These are phyloP conservation scores for Platismatia glauca DNA, from an alignment of 495 filamentous ascomycete species.

Conservation along the genomic window DNA sequence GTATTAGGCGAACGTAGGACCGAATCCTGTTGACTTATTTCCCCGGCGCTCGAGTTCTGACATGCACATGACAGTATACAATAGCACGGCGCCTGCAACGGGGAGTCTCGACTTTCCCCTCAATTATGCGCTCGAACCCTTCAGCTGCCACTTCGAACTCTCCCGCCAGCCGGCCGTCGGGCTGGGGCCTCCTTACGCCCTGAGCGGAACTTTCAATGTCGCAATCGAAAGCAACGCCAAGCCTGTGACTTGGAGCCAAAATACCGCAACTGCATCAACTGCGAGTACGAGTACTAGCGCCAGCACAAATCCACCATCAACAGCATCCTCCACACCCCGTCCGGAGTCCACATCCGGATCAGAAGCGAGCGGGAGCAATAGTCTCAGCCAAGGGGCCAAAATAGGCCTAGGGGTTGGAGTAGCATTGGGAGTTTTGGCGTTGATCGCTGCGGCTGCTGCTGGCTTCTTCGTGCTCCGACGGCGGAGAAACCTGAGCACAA, in stretches of 20 bases:
- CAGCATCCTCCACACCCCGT: background rate
- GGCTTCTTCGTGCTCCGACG: background rate
- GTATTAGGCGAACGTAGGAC: background rate
- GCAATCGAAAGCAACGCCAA: background rate
- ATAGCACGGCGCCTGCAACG: background rate
- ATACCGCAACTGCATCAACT: background rate
- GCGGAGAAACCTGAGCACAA: background rate
- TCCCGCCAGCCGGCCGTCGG: background rate
- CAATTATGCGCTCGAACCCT: background rate
- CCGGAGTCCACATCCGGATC: background rate
- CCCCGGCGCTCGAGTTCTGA: background rate
- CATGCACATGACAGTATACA: background rate
- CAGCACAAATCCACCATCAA: background rate
- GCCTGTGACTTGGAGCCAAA: background rate
- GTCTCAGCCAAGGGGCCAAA: background rate
- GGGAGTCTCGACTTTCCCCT: background rate
- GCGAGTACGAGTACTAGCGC: background rate
- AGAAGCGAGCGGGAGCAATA: background rate
- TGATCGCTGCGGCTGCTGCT: background rate
- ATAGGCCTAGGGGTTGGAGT: slow-evolving; percentile 1
- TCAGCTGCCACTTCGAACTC: slow-evolving; percentile 7
- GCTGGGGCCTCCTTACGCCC: background rate
- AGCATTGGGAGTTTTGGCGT: slow-evolving; percentile 1
- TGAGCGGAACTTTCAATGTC: background rate
- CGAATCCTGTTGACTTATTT: background rate